A percentile compares a stretch with the other conserved stretches of the same genome.
Conservation (phyloP, 129 eudicot genomes). For the Glebionis coronaria region DNA sequence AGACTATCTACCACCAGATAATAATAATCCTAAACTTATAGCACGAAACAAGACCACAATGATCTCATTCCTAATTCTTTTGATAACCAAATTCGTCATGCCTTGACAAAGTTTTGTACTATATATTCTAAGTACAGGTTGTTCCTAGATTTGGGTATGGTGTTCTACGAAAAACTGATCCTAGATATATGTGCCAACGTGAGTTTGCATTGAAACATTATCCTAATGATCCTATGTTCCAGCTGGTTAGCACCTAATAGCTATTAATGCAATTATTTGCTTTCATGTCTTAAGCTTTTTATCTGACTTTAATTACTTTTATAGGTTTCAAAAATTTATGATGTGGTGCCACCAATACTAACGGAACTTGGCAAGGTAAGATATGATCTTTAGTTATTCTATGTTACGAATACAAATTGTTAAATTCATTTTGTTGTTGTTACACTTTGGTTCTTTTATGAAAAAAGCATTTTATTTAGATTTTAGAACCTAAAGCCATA, state of each 20-base stretch:
- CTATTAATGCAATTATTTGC: not conserved
- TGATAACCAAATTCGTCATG: not conserved
- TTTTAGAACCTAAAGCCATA: not conserved
- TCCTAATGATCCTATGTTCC: constrained; percentile 86
- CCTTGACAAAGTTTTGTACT: too few species aligned
- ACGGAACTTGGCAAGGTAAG: not conserved
- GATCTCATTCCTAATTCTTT: not conserved
- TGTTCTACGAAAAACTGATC: constrained; percentile 89
- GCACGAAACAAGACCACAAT: not conserved
- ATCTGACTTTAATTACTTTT: constrained; percentile 5
- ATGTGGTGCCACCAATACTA: not conserved
- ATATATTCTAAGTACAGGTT: constrained; percentile 51
- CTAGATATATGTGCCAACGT: constrained; percentile 90
- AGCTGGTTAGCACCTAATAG: constrained; percentile 48
- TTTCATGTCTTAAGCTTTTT: not conserved
- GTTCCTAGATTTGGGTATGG: constrained; percentile 98
- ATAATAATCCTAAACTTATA: not conserved
- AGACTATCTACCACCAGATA: constrained; percentile 7
- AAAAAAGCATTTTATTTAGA: constrained; percentile 7
- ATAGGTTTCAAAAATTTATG: not conserved
- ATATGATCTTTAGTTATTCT: not conserved
- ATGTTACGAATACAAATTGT: not conserved
- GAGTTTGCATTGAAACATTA: constrained; percentile 87
- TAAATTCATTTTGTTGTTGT: not conserved
- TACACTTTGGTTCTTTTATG: not conserved